Conservation (phyloP, 345 rosid genomes). For the Lagerstroemia speciosa region DNA sequence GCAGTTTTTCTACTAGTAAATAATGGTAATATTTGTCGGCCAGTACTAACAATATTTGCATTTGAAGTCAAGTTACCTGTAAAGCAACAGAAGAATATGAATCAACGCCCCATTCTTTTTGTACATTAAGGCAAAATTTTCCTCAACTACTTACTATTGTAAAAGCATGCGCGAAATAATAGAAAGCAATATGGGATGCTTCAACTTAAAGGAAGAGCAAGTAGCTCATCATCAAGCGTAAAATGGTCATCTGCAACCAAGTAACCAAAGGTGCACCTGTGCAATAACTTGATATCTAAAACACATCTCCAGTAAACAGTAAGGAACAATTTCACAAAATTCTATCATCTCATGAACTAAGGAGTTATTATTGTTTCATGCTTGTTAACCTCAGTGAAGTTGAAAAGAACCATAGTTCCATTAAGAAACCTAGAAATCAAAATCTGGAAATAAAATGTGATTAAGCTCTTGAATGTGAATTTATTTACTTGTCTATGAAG, state of each 20-base stretch:
- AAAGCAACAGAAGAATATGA: slow-evolving; percentile 12
- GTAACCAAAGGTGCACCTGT: background rate
- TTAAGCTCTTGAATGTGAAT: background rate
- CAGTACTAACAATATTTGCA: slow-evolving; percentile 27
- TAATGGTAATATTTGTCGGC: slow-evolving; percentile 22
- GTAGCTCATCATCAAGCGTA: background rate
- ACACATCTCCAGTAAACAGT: background rate
- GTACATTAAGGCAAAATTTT: background rate
- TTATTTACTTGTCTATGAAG: background rate
- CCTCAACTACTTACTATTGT: background rate
- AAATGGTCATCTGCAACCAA: background rate
- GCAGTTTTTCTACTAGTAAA: slow-evolving; percentile 20
- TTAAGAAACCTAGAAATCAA: background rate
- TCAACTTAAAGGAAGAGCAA: background rate
- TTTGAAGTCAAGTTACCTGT: slow-evolving; percentile 40
- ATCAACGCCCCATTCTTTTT: slow-evolving; percentile 6
- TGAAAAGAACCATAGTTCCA: background rate
- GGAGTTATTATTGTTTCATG: background rate
- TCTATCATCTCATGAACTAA: background rate
- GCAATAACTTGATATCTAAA: background rate
- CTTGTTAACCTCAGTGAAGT: background rate
- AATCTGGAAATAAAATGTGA: background rate
- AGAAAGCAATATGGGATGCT: background rate
- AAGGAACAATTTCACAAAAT: background rate
- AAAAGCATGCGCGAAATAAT: background rate